phyloP scores from a whole-genome alignment of 2,329 filamentous ascomycete species.

The Davidsoniella virescens region DNA sequence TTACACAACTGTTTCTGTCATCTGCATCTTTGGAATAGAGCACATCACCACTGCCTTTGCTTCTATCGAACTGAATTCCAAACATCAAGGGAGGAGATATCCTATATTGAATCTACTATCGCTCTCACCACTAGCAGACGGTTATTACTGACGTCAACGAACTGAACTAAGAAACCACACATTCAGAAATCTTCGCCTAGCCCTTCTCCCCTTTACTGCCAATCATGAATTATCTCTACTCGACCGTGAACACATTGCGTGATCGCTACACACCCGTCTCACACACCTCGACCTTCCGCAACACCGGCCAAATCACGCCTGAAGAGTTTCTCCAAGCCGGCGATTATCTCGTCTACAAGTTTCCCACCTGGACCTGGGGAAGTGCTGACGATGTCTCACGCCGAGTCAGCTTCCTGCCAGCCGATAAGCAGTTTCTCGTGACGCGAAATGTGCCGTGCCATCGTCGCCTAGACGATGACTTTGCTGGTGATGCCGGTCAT shows the following conservation, averaged over 20 bases:
- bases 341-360: conserved; percentile 97
- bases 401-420: conserved; percentile 65
- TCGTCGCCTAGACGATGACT: conserved; percentile 79
- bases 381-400: conserved; percentile 70
- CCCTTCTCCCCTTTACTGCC: neutral
- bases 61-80: too few species aligned
- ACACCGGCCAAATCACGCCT: conserved; percentile 87
- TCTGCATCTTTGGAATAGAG: too few species aligned
- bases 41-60: too few species aligned
- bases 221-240: conserved; percentile 79
- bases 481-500: conserved; percentile 71
- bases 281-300: conserved; percentile 83
- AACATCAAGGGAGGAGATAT: too few species aligned
- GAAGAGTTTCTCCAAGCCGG: conserved; percentile 93
- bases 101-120: too few species aligned
- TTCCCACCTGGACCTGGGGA: conserved; percentile 94
- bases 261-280: conserved; percentile 81
- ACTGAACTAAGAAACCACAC: too few species aligned
- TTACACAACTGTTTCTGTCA: too few species aligned
- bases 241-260: conserved; percentile 78
- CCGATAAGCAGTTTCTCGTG: conserved; percentile 87
- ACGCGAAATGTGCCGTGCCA: conserved; percentile 91
- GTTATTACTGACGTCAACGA: too few species aligned
- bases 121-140: too few species aligned
- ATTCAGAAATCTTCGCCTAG: neutral